Base-by-base conservation (phyloP, 2,329 filamentous ascomycete genomes). In the Colletotrichum sp. region DNA sequence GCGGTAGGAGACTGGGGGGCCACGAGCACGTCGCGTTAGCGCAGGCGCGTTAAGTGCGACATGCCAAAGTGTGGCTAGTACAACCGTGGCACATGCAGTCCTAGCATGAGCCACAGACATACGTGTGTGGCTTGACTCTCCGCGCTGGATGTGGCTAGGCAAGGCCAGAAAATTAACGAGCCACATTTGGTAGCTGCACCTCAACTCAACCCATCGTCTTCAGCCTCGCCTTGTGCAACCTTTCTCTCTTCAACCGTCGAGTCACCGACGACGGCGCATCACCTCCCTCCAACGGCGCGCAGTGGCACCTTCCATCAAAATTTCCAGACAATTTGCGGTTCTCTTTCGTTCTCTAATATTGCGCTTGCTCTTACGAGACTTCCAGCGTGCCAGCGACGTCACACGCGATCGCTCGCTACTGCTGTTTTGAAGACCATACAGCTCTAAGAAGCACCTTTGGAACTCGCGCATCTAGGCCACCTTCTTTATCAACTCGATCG, bases 161-260 rank as follows among this genome's bases (percentile, higher is more conserved):
- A 59, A 69, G 74, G 64, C 66, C 72, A 69, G 57, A 69, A 65
- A 73, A 65, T 64, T 49, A 59, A 72, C 62, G 65, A 61, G 74
- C 69, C 69, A 73, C 72, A 55, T 66, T 77, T 71, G 73, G 76
- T n/a, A 32, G 22, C 29, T n/a, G 32, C 78, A 63, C 49, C 57
- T 66, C 34, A 66, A 34, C 71, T 36, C 57, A 39, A 52, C n/a
- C 44, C n/a, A 30, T 34, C 67, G 67, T 62, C 64, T 69, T 78
- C 77, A 78, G 77, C 77, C 77, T 78, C 64, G 77, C 59, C 69
- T 74, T 67, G 73, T 49, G 66, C 74, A 73, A 74, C 66, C 63
- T 77, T 65, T 74, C 67, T 67, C 67, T 59, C 66, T 36, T 52
- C 52, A 70, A 49, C 72, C 71, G 62, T 71, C 66, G 72, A 77